Evolutionary conservation across 1,139 yeast genomes (phyloP).

Genomic region (Yamadazyma epiphylla): DNA sequence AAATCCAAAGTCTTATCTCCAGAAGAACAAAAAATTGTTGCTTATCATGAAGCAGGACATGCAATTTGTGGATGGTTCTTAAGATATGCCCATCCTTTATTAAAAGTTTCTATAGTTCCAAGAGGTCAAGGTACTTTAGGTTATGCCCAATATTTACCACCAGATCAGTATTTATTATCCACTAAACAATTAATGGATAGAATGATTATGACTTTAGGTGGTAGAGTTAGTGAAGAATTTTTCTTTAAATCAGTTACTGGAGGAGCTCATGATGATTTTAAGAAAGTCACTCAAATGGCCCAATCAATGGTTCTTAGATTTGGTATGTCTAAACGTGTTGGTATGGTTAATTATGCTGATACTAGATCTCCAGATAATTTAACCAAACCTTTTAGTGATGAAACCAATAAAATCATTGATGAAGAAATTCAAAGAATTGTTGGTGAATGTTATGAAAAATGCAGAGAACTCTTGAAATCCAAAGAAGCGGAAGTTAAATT

Average conservation of each 20-base stretch:
- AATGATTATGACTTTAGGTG: slow-evolving; percentile 97
- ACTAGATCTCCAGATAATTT: slow-evolving; percentile 57
- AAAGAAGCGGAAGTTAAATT: slow-evolving; percentile 70
- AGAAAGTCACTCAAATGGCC: slow-evolving; percentile 94
- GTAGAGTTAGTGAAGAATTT: slow-evolving; percentile 91
- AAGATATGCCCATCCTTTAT: slow-evolving; percentile 83
- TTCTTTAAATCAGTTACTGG: slow-evolving; percentile 88
- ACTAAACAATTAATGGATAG: slow-evolving; percentile 79
- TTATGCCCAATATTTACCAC: slow-evolving; percentile 96
- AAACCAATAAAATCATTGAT: slow-evolving; percentile 77
- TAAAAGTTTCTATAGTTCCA: slow-evolving; percentile 94
- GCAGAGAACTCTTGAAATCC: slow-evolving; percentile 64
- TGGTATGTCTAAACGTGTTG: slow-evolving; percentile 88
- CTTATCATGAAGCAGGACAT: slow-evolving; percentile 98
- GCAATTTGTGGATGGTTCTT: slow-evolving; percentile 97
- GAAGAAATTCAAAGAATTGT: slow-evolving; percentile 80
- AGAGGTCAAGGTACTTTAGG: slow-evolving; percentile 96
- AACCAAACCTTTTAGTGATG: slow-evolving; percentile 89
- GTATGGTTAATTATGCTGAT: slow-evolving; percentile 68
- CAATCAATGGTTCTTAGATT: slow-evolving; percentile 86
- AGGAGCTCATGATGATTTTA: slow-evolving; percentile 95
- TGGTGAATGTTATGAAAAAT: slow-evolving; percentile 67
- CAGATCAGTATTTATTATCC: slow-evolving; percentile 81
- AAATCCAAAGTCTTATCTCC: slow-evolving; percentile 78
- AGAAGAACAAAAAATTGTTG: slow-evolving; percentile 85